Percentiles rank a stretch among this genome's conserved stretches.
phyloP scores from a whole-genome alignment of 805 yeast genomes.

The Cyberlindnera maclurae region DNA sequence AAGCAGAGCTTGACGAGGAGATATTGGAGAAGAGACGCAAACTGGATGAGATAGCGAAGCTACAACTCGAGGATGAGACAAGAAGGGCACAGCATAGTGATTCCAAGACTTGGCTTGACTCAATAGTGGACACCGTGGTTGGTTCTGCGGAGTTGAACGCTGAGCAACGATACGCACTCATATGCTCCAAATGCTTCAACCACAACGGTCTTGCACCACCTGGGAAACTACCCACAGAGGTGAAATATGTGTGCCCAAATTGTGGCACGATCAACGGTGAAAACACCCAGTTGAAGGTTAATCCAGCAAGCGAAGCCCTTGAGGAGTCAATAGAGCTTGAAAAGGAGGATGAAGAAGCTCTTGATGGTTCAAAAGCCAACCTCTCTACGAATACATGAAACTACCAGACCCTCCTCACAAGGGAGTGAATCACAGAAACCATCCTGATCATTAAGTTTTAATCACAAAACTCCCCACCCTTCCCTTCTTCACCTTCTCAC shows the following conservation, averaged over 20 bases:
- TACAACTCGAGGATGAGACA: conserved; percentile 22
- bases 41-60: conserved; percentile 29
- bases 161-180: conserved; percentile 59
- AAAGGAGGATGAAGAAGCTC: neutral
- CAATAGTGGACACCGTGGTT: conserved; percentile 34
- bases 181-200: conserved; percentile 54
- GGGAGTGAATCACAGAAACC: too few relatives aligned
- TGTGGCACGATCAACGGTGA: conserved; percentile 43
- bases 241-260: conserved; percentile 55
- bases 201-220: conserved; percentile 85
- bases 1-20: conserved; percentile 37
- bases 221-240: conserved; percentile 42
- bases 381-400: neutral
- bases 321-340: neutral
- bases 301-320: too few relatives aligned
- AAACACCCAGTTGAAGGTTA: neutral
- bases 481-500: conserved; percentile 38
- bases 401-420: too few relatives aligned
- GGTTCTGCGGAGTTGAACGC: conserved; percentile 63
- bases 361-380: neutral
- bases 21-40: conserved; percentile 32
- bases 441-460: neutral
- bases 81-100: neutral
- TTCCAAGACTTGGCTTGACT: conserved; percentile 24
- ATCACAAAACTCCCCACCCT: conserved; percentile 10